Percentiles rank a stretch among this genome's conserved stretches.
phyloP scores from a whole-genome alignment of 2,329 filamentous ascomycete genomes.

The Arthrobotrys conoides region DNA sequence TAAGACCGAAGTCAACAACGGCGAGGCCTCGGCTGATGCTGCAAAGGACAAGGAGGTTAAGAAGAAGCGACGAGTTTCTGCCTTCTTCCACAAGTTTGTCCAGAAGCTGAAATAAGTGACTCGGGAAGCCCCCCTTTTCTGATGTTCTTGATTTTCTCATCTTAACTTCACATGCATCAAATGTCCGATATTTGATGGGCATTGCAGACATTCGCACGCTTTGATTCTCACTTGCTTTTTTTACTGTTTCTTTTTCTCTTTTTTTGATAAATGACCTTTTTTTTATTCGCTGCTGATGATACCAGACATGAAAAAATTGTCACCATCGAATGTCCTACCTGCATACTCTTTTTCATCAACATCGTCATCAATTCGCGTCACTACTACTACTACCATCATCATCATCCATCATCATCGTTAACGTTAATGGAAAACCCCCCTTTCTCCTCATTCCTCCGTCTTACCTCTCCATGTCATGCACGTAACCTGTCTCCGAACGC shows the following conservation, averaged over 20 bases:
- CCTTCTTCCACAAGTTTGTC: constrained; percentile 46
- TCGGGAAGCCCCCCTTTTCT: not conserved
- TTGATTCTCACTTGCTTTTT: constrained; percentile 21
- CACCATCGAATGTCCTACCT: constrained; percentile 21
- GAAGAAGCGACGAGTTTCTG: constrained; percentile 57
- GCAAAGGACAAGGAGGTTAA: constrained; percentile 47
- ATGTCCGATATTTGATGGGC: constrained; percentile 44
- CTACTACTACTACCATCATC: too few species aligned
- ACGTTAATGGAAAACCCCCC: constrained; percentile 13
- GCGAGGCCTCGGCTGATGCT: constrained; percentile 11
- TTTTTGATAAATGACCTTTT: constrained; percentile 25
- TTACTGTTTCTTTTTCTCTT: constrained; percentile 18
- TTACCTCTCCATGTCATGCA: constrained; percentile 27
- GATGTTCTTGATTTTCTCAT: not conserved
- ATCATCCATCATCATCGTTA: constrained; percentile 2
- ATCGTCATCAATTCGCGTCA: not conserved
- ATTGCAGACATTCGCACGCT: constrained; percentile 35
- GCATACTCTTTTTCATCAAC: constrained; percentile 1
- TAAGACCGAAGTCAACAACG: constrained; percentile 26
- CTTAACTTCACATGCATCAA: constrained; percentile 40
- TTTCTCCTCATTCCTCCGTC: constrained; percentile 8
- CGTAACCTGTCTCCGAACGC: constrained; percentile 28
- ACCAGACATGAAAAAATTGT: constrained; percentile 59
- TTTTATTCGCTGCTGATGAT: constrained; percentile 55
- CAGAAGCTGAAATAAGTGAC: constrained; percentile 50